phyloP scores from a whole-genome alignment of 495 filamentous ascomycete species.

The Cudoniella acicularis region DNA sequence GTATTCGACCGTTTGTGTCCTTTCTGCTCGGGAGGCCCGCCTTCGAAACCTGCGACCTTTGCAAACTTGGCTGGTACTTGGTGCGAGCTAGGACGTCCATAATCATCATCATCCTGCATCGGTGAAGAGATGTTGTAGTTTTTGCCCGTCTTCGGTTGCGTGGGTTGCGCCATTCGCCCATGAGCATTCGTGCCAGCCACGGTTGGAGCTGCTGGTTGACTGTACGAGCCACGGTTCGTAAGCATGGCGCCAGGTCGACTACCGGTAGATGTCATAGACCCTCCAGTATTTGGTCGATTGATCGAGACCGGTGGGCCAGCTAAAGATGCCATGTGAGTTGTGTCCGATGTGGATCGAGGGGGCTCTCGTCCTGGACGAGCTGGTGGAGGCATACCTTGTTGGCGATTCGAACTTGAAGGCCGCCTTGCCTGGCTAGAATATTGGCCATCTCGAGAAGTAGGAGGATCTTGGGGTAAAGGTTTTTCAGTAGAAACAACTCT shows the following conservation, averaged over 20 bases:
- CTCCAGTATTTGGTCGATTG: conserved; percentile 73
- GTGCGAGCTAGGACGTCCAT: conserved; percentile 46
- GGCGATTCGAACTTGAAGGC: conserved; percentile 45
- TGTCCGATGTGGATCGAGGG: conserved; percentile 45
- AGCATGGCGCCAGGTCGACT: conserved; percentile 50
- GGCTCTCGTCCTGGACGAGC: conserved; percentile 50
- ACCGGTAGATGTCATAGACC: conserved; percentile 69
- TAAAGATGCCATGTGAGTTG: conserved; percentile 38
- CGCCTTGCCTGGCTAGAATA: conserved; percentile 40
- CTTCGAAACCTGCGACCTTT: conserved; percentile 43
- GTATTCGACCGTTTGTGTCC: conserved; percentile 92
- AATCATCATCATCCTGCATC: conserved; percentile 47
- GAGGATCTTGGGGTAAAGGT: conserved; percentile 48
- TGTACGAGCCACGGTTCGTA: conserved; percentile 81
- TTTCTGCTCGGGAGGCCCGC: conserved; percentile 42
- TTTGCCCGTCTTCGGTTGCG: conserved; percentile 66
- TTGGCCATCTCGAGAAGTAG: conserved; percentile 29
- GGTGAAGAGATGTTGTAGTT: conserved; percentile 76
- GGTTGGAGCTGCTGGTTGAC: conserved; percentile 81
- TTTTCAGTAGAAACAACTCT: conserved; percentile 42
- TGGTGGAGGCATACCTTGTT: conserved; percentile 42
- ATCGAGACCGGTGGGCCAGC: conserved; percentile 38
- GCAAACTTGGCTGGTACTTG: conserved; percentile 45
- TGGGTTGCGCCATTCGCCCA: conserved; percentile 86
- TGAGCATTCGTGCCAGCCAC: conserved; percentile 88